These are phyloP conservation scores for Selaginella tamariscina DNA, from an alignment of 75 land plant genomes.

Conservation along the genomic window DNA sequence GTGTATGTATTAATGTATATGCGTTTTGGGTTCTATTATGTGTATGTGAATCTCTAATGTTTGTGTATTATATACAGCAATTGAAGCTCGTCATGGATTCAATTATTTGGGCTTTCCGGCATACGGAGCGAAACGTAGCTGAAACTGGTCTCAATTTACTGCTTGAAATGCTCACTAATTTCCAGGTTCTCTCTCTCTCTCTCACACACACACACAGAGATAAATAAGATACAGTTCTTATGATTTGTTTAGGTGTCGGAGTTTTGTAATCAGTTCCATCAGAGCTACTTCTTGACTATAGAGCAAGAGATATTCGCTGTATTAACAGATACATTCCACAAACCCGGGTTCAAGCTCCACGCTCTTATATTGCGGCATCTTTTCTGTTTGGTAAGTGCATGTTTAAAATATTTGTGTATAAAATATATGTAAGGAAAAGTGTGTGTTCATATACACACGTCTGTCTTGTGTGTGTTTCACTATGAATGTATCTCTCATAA, in stretches of 20 bases:
- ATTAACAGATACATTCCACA: conserved; percentile 91
- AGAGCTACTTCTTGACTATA: conserved; percentile 65
- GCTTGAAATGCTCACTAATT: conserved; percentile 87
- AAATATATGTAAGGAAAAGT: background rate
- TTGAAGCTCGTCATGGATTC: conserved; percentile 96
- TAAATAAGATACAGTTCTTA: too few relatives aligned
- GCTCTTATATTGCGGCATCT: conserved; percentile 79
- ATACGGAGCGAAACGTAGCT: conserved; percentile 98
- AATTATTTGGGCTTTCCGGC: conserved; percentile 81
- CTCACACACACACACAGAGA: too few relatives aligned
- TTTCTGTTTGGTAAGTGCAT: conserved; percentile 91
- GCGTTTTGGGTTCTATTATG: background rate
- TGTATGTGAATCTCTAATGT: background rate
- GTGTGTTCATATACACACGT: too few relatives aligned
- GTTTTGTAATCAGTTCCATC: conserved; percentile 92
- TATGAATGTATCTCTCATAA: too few relatives aligned
- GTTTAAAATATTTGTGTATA: background rate
- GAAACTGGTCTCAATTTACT: conserved; percentile 90
- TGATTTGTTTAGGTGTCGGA: conserved; percentile 57
- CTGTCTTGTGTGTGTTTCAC: too few relatives aligned
- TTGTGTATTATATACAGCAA: conserved; percentile 41
- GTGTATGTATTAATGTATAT: background rate
- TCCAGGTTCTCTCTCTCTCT: conserved; percentile 44
- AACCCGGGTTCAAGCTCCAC: conserved; percentile 95
- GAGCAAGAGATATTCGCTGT: conserved; percentile 96